phyloP scores from a whole-genome alignment of 1,284 basidiomycete species.

The Erythrobasidium hasegawianum region DNA sequence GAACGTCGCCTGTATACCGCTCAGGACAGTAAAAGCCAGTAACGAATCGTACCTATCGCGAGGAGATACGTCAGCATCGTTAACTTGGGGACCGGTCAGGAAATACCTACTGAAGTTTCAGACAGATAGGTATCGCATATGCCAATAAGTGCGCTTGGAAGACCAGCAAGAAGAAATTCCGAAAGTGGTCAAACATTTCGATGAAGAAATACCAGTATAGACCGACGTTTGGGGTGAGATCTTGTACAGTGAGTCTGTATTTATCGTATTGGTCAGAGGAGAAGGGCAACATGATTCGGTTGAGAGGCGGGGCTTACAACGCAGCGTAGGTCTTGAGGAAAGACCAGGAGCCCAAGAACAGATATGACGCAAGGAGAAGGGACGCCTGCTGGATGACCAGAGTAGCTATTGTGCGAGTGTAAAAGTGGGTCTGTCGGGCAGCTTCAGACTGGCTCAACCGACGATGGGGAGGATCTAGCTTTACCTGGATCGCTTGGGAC shows the following conservation, averaged over 20 bases:
- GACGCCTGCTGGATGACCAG: constrained; percentile 34
- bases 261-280: not conserved
- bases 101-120: constrained; percentile 70
- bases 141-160: constrained; percentile 83
- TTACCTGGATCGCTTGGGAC: not conserved
- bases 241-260: constrained; percentile 66
- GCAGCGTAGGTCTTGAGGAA: constrained; percentile 74
- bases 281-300: constrained; percentile 33
- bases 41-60: constrained; percentile 75
- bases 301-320: constrained; percentile 59
- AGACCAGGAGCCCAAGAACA: constrained; percentile 41
- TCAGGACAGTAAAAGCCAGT: constrained; percentile 72
- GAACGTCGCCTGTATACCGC: constrained; percentile 76
- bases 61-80: not conserved
- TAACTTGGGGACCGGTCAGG: constrained; percentile 1
- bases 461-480: too few relatives aligned
- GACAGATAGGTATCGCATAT: constrained; percentile 76
- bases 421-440: too few relatives aligned
- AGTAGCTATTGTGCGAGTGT: too few relatives aligned
- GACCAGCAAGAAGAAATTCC: constrained; percentile 91
- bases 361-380: constrained; percentile 36
- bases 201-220: constrained; percentile 99
- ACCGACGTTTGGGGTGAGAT: constrained; percentile 88
- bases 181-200: constrained; percentile 98
- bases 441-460: too few relatives aligned